Base-by-base conservation (phyloP, 2,329 filamentous ascomycete genomes). In the Ceratocystiopsis minuta region DNA sequence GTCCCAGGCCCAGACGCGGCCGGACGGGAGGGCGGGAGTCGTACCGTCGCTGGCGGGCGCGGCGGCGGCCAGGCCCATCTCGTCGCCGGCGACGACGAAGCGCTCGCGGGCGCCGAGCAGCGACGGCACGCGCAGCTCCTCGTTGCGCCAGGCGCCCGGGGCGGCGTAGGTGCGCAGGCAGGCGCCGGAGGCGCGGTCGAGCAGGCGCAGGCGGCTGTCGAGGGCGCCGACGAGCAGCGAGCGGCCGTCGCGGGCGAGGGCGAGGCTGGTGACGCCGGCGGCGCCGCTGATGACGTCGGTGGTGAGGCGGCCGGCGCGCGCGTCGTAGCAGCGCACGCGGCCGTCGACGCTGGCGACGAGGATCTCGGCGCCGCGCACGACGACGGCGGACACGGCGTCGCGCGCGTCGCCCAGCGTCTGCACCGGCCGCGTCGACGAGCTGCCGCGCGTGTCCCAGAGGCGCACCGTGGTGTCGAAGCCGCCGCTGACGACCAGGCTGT, bases 281-380 rank as follows among this genome's bases (percentile, higher is more conserved):
- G 32, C 28, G 42, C 43, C 48, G 41, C 73, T 72, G 40, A 90
- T 62, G 1, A 84, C 74, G 60, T 93, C 85, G 1, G 72, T 74
- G 5, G 74, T 72, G 39, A 77, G 67, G 41, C 65, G 66, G 0
- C 87, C 87, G 67, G 74, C 80, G 42, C 85, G 69, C 35, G 93
- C 61, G 61, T 96, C 88, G 60, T 96, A 95, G 45, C 68, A 68
- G 42, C 88, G 66, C 1, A 92, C 73, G 44, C 80, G 67, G 3
- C 87, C 87, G 60, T 96, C 88, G 43, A 94, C 83, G 56, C 83
- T 87, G 0, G 80, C 85, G 1, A 72, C 70, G 2, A 85, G 59
- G 39, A 96, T 72, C 58, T 75, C 70, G 9, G 63, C 54, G 1
- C 62, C 68, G 16, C 61, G 54, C 15, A 70, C 65, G 0, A 49